Evolutionary conservation across 2,329 filamentous ascomycete species (phyloP), one percentile per base, ranked within the genome.

Genomic region (Neoscytalidium dimidiatum): DNA sequence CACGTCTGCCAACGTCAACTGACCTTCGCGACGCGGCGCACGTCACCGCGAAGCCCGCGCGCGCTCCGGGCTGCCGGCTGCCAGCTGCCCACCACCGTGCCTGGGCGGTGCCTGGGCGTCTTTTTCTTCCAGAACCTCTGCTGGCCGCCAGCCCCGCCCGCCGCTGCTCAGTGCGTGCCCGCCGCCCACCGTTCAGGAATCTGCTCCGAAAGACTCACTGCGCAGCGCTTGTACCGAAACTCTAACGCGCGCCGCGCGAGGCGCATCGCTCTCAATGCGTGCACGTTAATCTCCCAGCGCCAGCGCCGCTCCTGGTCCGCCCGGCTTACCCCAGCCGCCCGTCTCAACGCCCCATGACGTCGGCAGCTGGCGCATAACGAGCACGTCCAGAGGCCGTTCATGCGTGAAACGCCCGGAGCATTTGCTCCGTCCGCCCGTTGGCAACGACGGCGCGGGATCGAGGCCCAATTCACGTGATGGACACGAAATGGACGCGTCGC

Each of bases 261-360:
- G 53, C 53, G 38, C 41, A 46, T 17, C 41, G 56, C 56, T 21
- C 56, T 60, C 56, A 48, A 60, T 60, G 56, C 56, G 56, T 21
- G n/a, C 56, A 46, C 41, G 56, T 60, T 60, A 60, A 60, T 60
- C 56, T 60, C 56, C 56, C 56, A 60, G 26, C 41, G 41, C 41
- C 28, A 35, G 28, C 35, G 53, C 53, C 38, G 38, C 35, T 28
- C 53, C 51, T 53, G 51, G 51, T 28, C 52, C 33, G 21, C 29
- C 56, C 41, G 43, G 28, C 56, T 23, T 60, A 58, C 56, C 56
- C 56, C 56, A 60, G 56, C 56, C 41, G 56, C 41, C 56, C 38
- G 29, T 21, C 19, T 17, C 28, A 23, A 21, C 41, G 56, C 41
- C 56, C 56, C 56, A 60, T 60, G 56, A 46, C 56, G 56, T 60